phyloP scores from a whole-genome alignment of 1,284 basidiomycete species.

The Leccinum laetum region DNA sequence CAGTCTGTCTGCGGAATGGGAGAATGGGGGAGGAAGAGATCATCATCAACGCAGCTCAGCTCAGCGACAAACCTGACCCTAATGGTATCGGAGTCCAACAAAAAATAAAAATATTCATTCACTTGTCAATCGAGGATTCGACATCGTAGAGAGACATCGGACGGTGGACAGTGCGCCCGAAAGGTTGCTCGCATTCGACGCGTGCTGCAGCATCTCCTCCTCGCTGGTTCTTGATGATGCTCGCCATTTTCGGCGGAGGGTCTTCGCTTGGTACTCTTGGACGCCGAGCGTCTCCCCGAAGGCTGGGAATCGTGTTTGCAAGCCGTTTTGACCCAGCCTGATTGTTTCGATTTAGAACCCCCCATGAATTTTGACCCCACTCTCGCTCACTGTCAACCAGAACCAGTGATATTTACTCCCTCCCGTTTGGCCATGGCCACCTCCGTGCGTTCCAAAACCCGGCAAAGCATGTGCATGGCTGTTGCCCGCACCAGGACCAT shows the following conservation, averaged over 20 bases:
- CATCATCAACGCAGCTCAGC: background rate
- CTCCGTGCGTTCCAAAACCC: constrained; percentile 17
- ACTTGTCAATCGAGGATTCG: constrained; percentile 74
- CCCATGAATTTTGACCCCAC: constrained; percentile 1
- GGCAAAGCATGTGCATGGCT: constrained; percentile 18
- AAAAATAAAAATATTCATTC: constrained; percentile 15
- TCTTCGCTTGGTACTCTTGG: constrained; percentile 52
- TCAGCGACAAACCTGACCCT: background rate
- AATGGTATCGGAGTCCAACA: background rate
- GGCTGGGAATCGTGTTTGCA: constrained; percentile 68
- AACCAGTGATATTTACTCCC: constrained; percentile 27
- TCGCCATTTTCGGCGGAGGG: constrained; percentile 67
- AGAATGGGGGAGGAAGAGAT: background rate
- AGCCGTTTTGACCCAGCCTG: constrained; percentile 42
- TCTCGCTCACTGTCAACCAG: constrained; percentile 19
- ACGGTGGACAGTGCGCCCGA: constrained; percentile 65
- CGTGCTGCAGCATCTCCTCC: constrained; percentile 56
- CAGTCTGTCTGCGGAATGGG: constrained; percentile 47
- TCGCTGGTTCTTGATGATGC: constrained; percentile 20
- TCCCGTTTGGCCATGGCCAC: constrained; percentile 23
- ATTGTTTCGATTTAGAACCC: constrained; percentile 1
- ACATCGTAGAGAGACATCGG: constrained; percentile 64
- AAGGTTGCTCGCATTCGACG: constrained; percentile 62
- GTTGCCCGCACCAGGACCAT: constrained; percentile 14
- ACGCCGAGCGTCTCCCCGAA: constrained; percentile 62